A percentile compares a stretch with the other conserved stretches of the same genome.
phyloP scores from a whole-genome alignment of 2,329 filamentous ascomycete species.

The Fusarium illudens region DNA sequence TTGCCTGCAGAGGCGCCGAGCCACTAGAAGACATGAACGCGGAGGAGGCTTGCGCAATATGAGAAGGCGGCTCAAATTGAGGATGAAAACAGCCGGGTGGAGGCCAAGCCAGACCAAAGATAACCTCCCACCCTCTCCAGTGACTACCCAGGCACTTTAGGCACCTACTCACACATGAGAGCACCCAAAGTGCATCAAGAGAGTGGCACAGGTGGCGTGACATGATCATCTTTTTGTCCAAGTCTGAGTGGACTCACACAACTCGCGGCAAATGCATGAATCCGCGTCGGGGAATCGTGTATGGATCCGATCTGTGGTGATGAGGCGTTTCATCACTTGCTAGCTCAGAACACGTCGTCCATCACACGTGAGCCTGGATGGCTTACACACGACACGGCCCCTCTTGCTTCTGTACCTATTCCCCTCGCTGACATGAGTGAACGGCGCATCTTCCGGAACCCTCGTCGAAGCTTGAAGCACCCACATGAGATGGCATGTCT shows the following conservation, averaged over 20 bases:
- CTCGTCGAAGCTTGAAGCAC: slow-evolving; percentile 1
- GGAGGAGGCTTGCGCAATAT: neutral
- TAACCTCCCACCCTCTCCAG: no score
- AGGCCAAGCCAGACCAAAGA: neutral
- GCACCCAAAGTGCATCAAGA: neutral
- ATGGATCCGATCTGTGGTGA: slow-evolving; percentile 13
- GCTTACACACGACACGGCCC: neutral
- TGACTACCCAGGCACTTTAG: neutral
- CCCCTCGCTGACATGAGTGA: slow-evolving; percentile 11
- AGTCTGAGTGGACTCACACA: slow-evolving; percentile 13
- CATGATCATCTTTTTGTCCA: slow-evolving; percentile 9
- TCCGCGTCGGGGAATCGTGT: slow-evolving; percentile 12
- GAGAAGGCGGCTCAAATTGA: neutral
- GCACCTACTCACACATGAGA: neutral
- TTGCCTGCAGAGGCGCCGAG: neutral
- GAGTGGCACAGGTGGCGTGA: slow-evolving; percentile 20
- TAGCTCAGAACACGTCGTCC: neutral
- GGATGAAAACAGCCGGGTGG: neutral
- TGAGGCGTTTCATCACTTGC: slow-evolving; percentile 12
- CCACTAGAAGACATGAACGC: neutral
- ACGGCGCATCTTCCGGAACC: slow-evolving; percentile 9
- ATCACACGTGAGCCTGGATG: neutral
- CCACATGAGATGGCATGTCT: neutral
- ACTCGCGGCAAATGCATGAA: slow-evolving; percentile 23
- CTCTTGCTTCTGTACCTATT: neutral